Evolutionary conservation across 2,329 filamentous ascomycete genomes (phyloP), one percentile per base, ranked within the genome.

Genomic region (Aureobasidium mangrovei): DNA sequence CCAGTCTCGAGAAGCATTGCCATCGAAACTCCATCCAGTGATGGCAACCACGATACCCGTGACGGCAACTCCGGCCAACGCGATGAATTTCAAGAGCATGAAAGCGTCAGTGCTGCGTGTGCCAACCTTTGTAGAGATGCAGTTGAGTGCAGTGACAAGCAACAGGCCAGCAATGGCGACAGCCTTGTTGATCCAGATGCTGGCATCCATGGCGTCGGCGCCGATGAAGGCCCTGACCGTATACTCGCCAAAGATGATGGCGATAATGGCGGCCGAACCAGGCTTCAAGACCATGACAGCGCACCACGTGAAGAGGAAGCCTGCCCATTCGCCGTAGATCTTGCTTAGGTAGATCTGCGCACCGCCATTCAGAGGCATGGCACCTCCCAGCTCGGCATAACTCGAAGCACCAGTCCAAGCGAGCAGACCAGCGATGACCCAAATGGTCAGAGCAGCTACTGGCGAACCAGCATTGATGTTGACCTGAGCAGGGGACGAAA

Each of bases 231-330:
- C 91, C 44, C 90, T 80, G 52, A 96, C 88, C n/a, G 95, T 75
- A 66, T 98, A 98, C 71, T 98, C 93, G 41, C 93, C 93, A 76
- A 97, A 96, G 64, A 98, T 96, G 61, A 98, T 96, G 60, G 91
- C 81, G 60, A 98, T 89, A 66, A 98, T 98, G 58, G 93, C 93
- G 7, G 90, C 85, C 38, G 88, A 87, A 2, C 93, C 93, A 0
- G 93, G 93, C 72, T 96, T 97, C 58, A 98, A 75, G 9, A 98
- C 93, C 57, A 93, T 80, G 12, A 97, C 89, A 0, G 93, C 91
- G 49, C 88, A 90, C 93, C 93, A 98, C 2, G 91, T 94, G 70
- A 96, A 98, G 33, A 97, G 75, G 66, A 98, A 98, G 0, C 93
- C 93, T 1, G 84, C 82, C 64, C 95, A 76, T 71, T 98, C 93